Percentiles rank a stretch among this genome's conserved stretches.
These are phyloP conservation scores for Curvularia verruculosa DNA, from an alignment of 2,329 filamentous ascomycete genomes.

Conservation along the genomic window DNA sequence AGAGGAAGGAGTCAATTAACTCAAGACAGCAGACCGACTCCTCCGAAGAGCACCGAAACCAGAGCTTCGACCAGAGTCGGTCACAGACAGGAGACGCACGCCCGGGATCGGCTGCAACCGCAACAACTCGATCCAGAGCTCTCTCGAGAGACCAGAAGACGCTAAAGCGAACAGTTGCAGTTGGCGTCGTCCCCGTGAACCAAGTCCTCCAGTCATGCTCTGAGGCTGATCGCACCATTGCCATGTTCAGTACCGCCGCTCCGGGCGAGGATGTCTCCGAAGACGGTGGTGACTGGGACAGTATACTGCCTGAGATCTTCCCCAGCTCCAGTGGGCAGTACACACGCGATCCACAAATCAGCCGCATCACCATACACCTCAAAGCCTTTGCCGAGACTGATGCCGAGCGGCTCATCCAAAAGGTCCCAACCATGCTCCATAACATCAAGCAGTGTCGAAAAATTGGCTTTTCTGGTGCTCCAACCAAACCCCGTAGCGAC, in stretches of 20 bases:
- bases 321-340: constrained; percentile 76
- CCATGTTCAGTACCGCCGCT: constrained; percentile 72
- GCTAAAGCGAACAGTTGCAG: constrained; percentile 72
- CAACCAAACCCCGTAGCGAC: constrained; percentile 85
- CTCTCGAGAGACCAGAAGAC: constrained; percentile 54
- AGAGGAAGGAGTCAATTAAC: constrained; percentile 54
- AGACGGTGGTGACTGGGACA: constrained; percentile 71
- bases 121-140: constrained; percentile 36
- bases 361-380: constrained; percentile 79
- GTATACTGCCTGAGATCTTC: constrained; percentile 68
- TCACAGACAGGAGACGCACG: constrained; percentile 34
- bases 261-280: constrained; percentile 49
- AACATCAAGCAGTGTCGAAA: constrained; percentile 81
- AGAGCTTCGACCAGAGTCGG: constrained; percentile 34
- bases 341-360: constrained; percentile 72
- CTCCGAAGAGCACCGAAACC: constrained; percentile 26
- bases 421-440: constrained; percentile 85
- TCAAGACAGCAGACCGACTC: constrained; percentile 25
- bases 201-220: constrained; percentile 72
- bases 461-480: constrained; percentile 92
- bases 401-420: constrained; percentile 79
- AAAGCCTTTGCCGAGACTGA: constrained; percentile 79
- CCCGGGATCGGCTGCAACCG: constrained; percentile 37
- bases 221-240: constrained; percentile 76
- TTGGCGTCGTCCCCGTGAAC: constrained; percentile 79